Evolutionary conservation across 2,329 filamentous ascomycete species (phyloP).

Genomic region (Ophiostoma perfectum): DNA sequence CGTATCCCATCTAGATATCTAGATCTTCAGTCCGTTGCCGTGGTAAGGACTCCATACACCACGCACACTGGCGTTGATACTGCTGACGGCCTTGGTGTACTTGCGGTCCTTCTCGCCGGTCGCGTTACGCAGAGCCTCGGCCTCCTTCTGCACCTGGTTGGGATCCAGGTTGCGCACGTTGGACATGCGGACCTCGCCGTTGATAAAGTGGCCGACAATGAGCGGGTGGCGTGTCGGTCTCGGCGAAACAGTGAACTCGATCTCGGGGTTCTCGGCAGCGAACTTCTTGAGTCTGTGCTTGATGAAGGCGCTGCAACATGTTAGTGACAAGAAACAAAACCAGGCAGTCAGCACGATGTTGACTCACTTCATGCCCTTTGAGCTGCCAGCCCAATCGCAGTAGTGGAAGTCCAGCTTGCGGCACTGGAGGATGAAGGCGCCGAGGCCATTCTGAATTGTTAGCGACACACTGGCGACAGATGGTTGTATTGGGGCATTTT

Average conservation of each 20-base stretch:
- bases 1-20: constrained; percentile 25
- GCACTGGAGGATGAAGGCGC: constrained; percentile 95
- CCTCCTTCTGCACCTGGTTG: constrained; percentile 76
- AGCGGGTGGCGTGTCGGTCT: constrained; percentile 86
- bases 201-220: constrained; percentile 86
- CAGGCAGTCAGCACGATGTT: too few species aligned
- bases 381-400: constrained; percentile 93
- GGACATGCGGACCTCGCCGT: constrained; percentile 76
- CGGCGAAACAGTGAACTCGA: constrained; percentile 89
- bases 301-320: constrained; percentile 64
- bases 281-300: constrained; percentile 70
- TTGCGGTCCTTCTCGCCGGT: constrained; percentile 68
- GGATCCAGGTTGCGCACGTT: constrained; percentile 83
- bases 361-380: constrained; percentile 83
- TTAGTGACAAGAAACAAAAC: constrained; percentile 15
- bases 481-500: not conserved
- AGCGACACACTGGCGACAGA: not conserved
- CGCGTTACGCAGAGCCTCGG: constrained; percentile 63
- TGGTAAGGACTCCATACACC: constrained; percentile 68
- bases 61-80: constrained; percentile 61
- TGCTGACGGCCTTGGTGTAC: constrained; percentile 58
- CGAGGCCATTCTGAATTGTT: constrained; percentile 74
- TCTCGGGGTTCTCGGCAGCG: constrained; percentile 72
- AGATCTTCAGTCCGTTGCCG: constrained; percentile 52
- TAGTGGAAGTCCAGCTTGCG: constrained; percentile 94